Conservation (phyloP, 164 flowering plant genomes). For the Stephania yunnanensis region DNA sequence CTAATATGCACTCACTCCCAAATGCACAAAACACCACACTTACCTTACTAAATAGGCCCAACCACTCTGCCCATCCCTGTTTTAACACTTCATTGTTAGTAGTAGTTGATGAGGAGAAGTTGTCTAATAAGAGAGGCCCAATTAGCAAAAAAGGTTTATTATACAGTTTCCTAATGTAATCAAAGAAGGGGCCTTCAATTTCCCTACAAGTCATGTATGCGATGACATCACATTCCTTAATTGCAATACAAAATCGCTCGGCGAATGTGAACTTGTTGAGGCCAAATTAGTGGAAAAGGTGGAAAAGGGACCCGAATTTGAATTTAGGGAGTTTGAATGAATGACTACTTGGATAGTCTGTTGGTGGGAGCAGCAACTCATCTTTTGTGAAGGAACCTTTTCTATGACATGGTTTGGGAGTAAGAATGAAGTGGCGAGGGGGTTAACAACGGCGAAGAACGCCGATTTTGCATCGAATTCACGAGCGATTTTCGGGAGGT, state of each 20-base stretch:
- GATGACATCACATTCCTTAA: constrained; percentile 6
- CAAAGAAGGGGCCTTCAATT: constrained; percentile 18
- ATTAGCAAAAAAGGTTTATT: constrained; percentile 16
- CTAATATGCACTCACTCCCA: constrained; percentile 13
- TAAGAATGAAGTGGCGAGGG: constrained; percentile 2
- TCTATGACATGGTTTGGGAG: constrained; percentile 8
- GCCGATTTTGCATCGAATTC: background rate
- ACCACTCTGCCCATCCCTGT: constrained; percentile 15
- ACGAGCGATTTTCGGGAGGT: background rate
- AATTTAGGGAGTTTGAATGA: constrained; percentile 5
- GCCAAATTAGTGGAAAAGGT: background rate
- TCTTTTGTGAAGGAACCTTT: background rate
- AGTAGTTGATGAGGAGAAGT: no score
- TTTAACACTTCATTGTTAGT: background rate
- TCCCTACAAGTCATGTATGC: constrained; percentile 12
- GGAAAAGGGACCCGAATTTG: constrained; percentile 7
- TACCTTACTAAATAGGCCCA: constrained; percentile 6
- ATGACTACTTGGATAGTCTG: constrained; percentile 14
- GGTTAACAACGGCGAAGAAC: constrained; percentile 4
- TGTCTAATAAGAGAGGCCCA: constrained; percentile 7
- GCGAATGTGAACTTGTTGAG: background rate
- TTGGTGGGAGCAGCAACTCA: constrained; percentile 20
- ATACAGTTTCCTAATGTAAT: constrained; percentile 9
- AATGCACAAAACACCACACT: constrained; percentile 19
- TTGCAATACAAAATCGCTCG: background rate